These are phyloP conservation scores for Spizellomyces sp. DNA, from an alignment of 192 early-diverging fungal species.

Conservation along the genomic window DNA sequence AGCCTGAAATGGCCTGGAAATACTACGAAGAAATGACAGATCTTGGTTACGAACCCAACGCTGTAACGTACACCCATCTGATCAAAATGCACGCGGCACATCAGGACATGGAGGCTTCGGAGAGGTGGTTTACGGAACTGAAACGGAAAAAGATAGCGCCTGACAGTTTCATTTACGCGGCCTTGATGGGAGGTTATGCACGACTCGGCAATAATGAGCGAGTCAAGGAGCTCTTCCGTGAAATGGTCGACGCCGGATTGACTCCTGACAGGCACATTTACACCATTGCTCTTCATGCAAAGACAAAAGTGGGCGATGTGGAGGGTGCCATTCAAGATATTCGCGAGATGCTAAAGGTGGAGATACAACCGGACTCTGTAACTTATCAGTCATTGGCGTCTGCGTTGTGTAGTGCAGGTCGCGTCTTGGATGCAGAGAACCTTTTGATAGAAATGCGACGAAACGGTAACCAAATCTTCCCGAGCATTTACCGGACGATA, in stretches of 20 bases:
- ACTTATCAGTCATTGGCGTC: slow-evolving; percentile 31
- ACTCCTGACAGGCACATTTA: slow-evolving; percentile 30
- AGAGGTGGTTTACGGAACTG: slow-evolving; percentile 3
- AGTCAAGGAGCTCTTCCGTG: slow-evolving; percentile 21
- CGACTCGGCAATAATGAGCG: slow-evolving; percentile 20
- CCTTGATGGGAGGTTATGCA: slow-evolving; percentile 30
- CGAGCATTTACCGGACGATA: slow-evolving; percentile 19
- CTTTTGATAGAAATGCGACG: slow-evolving; percentile 17
- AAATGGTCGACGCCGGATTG: slow-evolving; percentile 5
- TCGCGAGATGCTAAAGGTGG: slow-evolving; percentile 28
- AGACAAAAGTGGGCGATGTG: slow-evolving; percentile 23
- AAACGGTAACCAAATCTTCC: slow-evolving; percentile 2
- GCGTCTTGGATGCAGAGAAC: slow-evolving; percentile 19
- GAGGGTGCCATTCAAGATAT: slow-evolving; percentile 17
- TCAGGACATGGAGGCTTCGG: slow-evolving; percentile 14
- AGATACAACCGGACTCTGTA: slow-evolving; percentile 26
- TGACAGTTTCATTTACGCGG: slow-evolving; percentile 7
- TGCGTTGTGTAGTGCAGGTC: slow-evolving; percentile 20
- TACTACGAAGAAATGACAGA: slow-evolving; percentile 33
- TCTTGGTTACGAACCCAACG: slow-evolving; percentile 27
- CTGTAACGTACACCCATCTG: slow-evolving; percentile 21
- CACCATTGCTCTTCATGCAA: slow-evolving; percentile 34
- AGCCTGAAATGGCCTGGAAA: slow-evolving; percentile 1
- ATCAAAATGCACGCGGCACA: slow-evolving; percentile 14
- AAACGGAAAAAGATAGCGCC: background rate